Percentiles rank a stretch among this genome's conserved stretches.
phyloP scores from a whole-genome alignment of 2,329 filamentous ascomycete species.

The Cercospora sojina region DNA sequence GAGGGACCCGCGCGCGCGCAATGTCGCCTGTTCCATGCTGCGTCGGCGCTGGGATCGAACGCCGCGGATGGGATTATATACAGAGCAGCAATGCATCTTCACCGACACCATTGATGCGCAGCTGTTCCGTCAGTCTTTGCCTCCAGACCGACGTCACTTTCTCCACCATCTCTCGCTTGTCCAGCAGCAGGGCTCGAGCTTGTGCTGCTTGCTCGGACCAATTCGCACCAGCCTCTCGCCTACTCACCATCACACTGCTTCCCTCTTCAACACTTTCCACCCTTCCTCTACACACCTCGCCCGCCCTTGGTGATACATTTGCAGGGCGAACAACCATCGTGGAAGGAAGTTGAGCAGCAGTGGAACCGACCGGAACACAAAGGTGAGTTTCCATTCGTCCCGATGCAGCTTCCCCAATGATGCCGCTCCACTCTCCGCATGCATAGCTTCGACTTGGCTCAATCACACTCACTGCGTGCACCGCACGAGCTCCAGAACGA shows the following conservation, averaged over 20 bases:
- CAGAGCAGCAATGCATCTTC: not conserved
- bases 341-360: not conserved
- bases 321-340: not conserved
- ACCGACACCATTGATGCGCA: not conserved
- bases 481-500: not conserved
- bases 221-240: not conserved
- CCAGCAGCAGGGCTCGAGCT: slow-evolving; percentile 1
- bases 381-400: not conserved
- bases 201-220: not conserved
- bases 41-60: not conserved
- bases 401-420: slow-evolving; percentile 1
- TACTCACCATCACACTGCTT: not conserved
- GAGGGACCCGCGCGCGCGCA: not conserved
- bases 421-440: not conserved
- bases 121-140: not conserved
- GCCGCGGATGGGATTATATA: not conserved
- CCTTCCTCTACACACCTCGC: not conserved
- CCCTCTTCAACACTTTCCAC: not conserved
- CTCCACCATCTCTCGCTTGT: not conserved
- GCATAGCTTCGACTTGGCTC: not conserved
- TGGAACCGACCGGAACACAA: not conserved
- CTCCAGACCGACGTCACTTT: not conserved
- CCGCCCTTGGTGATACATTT: not conserved
- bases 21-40: not conserved
- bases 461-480: not conserved